Conservation (phyloP, 495 filamentous ascomycete species). For the Podospora anserina region DNA sequence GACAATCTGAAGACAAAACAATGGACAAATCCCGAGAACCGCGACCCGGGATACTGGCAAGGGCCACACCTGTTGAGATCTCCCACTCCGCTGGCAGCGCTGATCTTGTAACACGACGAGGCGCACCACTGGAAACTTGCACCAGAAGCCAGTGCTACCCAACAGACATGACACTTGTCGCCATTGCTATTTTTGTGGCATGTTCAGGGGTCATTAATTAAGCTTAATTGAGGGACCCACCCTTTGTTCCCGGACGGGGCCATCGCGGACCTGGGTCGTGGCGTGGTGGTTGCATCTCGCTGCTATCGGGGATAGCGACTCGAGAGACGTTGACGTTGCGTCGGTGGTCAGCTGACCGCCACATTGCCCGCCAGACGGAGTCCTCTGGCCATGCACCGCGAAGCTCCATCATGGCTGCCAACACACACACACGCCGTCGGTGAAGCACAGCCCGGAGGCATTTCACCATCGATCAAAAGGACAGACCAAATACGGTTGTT, state of each 20-base stretch:
- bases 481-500: background rate
- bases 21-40: background rate
- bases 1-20: background rate
- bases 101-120: constrained; percentile 8
- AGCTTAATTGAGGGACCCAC: constrained; percentile 38
- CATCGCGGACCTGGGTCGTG: constrained; percentile 22
- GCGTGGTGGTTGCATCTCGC: constrained; percentile 18
- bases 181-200: constrained; percentile 41
- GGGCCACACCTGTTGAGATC: background rate
- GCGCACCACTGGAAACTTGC: constrained; percentile 4
- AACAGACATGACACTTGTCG: constrained; percentile 13
- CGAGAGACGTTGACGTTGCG: background rate
- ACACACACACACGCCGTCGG: background rate
- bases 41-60: constrained; percentile 18
- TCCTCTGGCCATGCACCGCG: background rate
- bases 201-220: constrained; percentile 35
- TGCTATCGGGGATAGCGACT: constrained; percentile 16
- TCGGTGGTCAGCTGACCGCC: constrained; percentile 23
- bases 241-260: constrained; percentile 16
- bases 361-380: background rate
- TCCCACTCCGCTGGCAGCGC: constrained; percentile 1
- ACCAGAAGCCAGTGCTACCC: constrained; percentile 1
- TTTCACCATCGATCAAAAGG: background rate
- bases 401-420: background rate
- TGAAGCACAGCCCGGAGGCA: background rate